Evolutionary conservation across 2,329 filamentous ascomycete genomes (phyloP).

Genomic region (Chalaropsis thielavioides): DNA sequence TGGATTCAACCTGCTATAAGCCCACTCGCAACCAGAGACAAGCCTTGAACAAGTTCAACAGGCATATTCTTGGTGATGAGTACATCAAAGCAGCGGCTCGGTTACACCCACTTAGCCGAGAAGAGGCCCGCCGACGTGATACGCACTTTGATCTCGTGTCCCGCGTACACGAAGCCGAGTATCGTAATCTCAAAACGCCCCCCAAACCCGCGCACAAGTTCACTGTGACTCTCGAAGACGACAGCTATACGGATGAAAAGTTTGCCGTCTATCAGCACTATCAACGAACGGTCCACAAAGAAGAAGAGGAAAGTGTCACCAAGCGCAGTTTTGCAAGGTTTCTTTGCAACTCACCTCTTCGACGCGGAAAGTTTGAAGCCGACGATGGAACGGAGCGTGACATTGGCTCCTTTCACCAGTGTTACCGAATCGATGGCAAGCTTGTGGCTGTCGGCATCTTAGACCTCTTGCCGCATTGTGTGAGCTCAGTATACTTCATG

Average conservation of each 20-base stretch:
- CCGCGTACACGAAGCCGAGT: slow-evolving; percentile 56
- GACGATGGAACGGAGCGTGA: slow-evolving; percentile 37
- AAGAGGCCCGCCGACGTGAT: slow-evolving; percentile 47
- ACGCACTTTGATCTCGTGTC: slow-evolving; percentile 53
- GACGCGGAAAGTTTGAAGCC: slow-evolving; percentile 29
- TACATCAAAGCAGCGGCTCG: slow-evolving; percentile 52
- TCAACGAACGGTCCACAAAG: slow-evolving; percentile 57
- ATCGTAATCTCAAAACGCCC: slow-evolving; percentile 37
- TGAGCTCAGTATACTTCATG: slow-evolving; percentile 72
- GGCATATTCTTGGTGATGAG: slow-evolving; percentile 50
- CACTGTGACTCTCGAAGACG: slow-evolving; percentile 53
- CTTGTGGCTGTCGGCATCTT: slow-evolving; percentile 64
- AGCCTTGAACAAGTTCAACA: slow-evolving; percentile 62
- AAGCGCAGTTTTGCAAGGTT: slow-evolving; percentile 51
- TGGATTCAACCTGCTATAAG: slow-evolving; percentile 51
- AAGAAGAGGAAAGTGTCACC: slow-evolving; percentile 31
- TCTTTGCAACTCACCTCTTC: slow-evolving; percentile 56
- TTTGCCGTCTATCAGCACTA: slow-evolving; percentile 60
- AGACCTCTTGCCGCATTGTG: slow-evolving; percentile 59
- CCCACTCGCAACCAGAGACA: slow-evolving; percentile 60
- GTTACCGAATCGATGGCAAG: slow-evolving; percentile 62
- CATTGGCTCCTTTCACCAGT: slow-evolving; percentile 67
- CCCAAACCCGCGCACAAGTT: slow-evolving; percentile 53
- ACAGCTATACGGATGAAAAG: slow-evolving; percentile 63
- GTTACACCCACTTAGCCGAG: slow-evolving; percentile 51